phyloP scores from a whole-genome alignment of 441 rosid genomes.

The Flueggea neowawraea region DNA sequence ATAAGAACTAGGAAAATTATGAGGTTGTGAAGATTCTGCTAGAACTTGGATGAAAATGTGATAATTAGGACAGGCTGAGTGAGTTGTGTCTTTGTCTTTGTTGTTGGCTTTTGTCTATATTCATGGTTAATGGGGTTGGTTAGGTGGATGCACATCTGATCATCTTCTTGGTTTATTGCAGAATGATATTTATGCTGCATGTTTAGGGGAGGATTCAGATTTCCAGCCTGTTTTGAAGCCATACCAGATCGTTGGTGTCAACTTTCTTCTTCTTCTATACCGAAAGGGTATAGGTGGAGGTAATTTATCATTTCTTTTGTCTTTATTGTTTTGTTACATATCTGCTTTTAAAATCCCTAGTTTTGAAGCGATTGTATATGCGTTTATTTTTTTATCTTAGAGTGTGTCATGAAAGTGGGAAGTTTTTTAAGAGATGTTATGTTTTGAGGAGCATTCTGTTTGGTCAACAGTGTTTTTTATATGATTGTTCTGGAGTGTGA shows the following conservation, averaged over 20 bases:
- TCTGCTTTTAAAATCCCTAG: not conserved
- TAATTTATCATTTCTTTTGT: constrained; percentile 15
- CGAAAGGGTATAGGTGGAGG: constrained; percentile 92
- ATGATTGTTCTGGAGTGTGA: no score
- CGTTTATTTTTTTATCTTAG: not conserved
- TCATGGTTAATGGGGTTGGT: constrained; percentile 5
- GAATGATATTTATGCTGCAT: constrained; percentile 82
- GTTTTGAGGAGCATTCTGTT: no score
- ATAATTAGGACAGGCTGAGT: not conserved
- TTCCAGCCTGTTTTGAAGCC: constrained; percentile 94
- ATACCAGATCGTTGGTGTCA: constrained; percentile 93
- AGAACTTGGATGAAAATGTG: constrained; percentile 6
- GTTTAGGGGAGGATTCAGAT: constrained; percentile 65
- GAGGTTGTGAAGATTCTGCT: constrained; percentile 6
- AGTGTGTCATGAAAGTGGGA: not conserved
- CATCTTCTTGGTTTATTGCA: constrained; percentile 19
- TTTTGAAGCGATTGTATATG: not conserved
- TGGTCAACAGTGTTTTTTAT: no score
- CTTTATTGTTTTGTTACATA: not conserved
- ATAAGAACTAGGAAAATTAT: not conserved
- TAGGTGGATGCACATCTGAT: not conserved
- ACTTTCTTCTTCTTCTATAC: constrained; percentile 87
- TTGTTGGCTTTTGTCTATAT: not conserved
- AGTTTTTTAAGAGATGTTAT: no score
- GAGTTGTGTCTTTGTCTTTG: constrained; percentile 6